These are phyloP conservation scores for Xylariaceae sp. DNA, from an alignment of 2,329 filamentous ascomycete genomes.

Conservation along the genomic window DNA sequence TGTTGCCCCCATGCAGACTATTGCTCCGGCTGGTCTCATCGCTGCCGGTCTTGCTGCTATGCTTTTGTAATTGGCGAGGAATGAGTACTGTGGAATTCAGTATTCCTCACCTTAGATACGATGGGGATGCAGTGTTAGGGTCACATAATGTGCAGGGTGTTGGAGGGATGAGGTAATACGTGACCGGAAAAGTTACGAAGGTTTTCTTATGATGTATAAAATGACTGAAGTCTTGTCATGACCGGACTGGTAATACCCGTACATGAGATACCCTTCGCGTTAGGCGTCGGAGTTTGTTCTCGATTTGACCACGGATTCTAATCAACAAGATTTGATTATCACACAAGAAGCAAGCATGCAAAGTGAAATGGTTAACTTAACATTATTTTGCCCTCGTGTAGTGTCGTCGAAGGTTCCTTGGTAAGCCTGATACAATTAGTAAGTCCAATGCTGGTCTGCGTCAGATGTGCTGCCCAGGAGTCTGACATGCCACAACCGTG, in stretches of 20 bases:
- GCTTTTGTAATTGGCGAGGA: slow-evolving; percentile 21
- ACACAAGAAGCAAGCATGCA: neutral
- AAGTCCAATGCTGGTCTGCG: too few species aligned
- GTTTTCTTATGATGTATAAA: slow-evolving; percentile 30
- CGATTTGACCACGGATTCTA: slow-evolving; percentile 24
- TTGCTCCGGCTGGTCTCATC: slow-evolving; percentile 26
- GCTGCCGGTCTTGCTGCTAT: slow-evolving; percentile 29
- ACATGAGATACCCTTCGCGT: slow-evolving; percentile 28
- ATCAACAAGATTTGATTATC: slow-evolving; percentile 24
- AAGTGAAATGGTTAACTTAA: too few species aligned
- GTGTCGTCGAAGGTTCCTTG: too few species aligned
- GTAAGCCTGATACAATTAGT: too few species aligned
- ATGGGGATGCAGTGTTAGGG: slow-evolving; percentile 14
- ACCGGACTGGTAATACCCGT: slow-evolving; percentile 25
- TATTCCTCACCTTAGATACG: slow-evolving; percentile 20
- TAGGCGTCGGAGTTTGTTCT: slow-evolving; percentile 25
- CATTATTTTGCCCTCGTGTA: too few species aligned
- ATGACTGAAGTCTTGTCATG: slow-evolving; percentile 22
- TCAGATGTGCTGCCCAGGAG: too few species aligned
- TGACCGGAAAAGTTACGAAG: slow-evolving; percentile 18
- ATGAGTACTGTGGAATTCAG: slow-evolving; percentile 14
- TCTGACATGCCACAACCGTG: too few species aligned
- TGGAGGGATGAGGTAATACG: slow-evolving; percentile 16
- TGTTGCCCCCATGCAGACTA: slow-evolving; percentile 22
- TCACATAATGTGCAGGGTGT: slow-evolving; percentile 24